Evolutionary conservation across 1,284 basidiomycete species (phyloP).

Genomic region (Sanghuangporus weigelae): DNA sequence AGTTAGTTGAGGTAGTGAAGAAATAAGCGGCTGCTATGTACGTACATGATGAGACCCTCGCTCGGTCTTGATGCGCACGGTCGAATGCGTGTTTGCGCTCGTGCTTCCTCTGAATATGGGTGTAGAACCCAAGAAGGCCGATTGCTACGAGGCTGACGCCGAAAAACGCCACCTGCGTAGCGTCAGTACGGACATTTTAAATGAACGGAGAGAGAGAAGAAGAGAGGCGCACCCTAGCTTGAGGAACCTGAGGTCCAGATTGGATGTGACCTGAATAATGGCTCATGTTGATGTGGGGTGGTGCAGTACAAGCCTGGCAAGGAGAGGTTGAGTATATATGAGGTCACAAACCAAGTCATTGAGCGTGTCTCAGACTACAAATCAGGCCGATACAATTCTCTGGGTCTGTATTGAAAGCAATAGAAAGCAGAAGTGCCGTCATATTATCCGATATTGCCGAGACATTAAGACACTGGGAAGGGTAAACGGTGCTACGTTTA

Average conservation of each 20-base stretch:
- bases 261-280: not conserved
- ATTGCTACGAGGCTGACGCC: conserved; percentile 17
- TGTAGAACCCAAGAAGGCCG: conserved; percentile 15
- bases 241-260: not conserved
- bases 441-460: not conserved
- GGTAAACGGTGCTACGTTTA: too few species aligned
- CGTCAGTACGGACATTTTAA: not conserved
- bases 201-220: not conserved
- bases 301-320: not conserved
- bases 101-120: conserved; percentile 16
- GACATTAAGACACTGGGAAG: not conserved
- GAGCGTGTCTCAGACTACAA: not conserved
- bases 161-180: conserved; percentile 16
- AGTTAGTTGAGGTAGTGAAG: not conserved
- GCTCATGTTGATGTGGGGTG: not conserved
- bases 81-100: conserved; percentile 19
- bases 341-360: not conserved
- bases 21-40: not conserved
- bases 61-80: conserved; percentile 1
- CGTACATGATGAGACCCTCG: conserved; percentile 19
- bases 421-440: not conserved
- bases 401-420: not conserved
- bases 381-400: too few species aligned
- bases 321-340: not conserved
- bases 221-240: not conserved